Conservation (phyloP, 495 filamentous ascomycete species). For the Lophiostoma macrostomum region DNA sequence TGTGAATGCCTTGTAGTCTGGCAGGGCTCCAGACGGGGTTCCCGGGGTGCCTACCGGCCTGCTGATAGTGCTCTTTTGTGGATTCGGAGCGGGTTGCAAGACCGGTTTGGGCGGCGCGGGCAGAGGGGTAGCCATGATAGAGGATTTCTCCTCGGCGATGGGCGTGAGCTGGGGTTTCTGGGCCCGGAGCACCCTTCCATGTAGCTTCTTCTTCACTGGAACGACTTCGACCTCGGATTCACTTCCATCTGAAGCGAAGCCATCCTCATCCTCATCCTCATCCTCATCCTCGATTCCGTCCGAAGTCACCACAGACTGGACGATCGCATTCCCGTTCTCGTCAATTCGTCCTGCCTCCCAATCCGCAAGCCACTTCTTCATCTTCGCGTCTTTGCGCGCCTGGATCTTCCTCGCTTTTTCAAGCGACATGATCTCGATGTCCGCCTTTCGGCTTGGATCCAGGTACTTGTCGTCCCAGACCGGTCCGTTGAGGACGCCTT, state of each 20-base stretch:
- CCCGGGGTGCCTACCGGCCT: background rate
- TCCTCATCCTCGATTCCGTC: background rate
- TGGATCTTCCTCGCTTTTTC: background rate
- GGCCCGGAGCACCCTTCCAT: too few relatives aligned
- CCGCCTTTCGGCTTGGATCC: background rate
- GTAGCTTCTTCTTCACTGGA: too few relatives aligned
- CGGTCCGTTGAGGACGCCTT: slow-evolving; percentile 2
- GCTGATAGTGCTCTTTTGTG: too few relatives aligned
- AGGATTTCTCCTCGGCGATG: too few relatives aligned
- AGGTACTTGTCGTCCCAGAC: slow-evolving; percentile 15
- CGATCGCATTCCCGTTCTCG: slow-evolving; percentile 4
- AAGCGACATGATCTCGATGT: slow-evolving; percentile 6
- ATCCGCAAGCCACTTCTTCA: slow-evolving; percentile 7
- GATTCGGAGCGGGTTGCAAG: too few relatives aligned
- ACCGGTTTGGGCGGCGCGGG: too few relatives aligned
- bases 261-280: background rate
- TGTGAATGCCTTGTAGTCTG: background rate
- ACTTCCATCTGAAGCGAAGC: too few relatives aligned
- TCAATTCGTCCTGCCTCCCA: background rate
- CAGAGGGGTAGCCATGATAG: too few relatives aligned
- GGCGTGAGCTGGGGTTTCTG: too few relatives aligned
- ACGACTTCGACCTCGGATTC: too few relatives aligned
- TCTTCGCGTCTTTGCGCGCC: slow-evolving; percentile 1
- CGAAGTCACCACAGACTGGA: background rate
- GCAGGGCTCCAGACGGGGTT: background rate